Evolutionary conservation across 2,329 filamentous ascomycete genomes (phyloP), one percentile per base, ranked within the genome.

Genomic region (Colletotrichum eleusines): DNA sequence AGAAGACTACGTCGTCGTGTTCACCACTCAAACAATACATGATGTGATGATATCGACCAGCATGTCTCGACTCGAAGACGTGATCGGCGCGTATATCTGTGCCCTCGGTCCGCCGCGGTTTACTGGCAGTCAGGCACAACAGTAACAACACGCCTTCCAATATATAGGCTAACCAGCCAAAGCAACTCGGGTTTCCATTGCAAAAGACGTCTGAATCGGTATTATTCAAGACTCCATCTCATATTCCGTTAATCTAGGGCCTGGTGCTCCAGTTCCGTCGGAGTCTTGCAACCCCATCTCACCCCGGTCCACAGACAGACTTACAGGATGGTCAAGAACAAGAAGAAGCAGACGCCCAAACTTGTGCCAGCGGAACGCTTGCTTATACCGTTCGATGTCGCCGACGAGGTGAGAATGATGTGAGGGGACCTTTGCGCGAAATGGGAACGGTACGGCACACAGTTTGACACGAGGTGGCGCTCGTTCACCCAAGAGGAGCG

Each of bases 201-300:
- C 14, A 4, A 20, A 18, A 28, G 14, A 28, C 48, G 2, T 9
- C n/a, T 6, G 5, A 16, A 2, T 28, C 14, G 5, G 12, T 28
- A 16, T 26, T 23, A 1, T 1, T 14, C 23, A 9, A 51, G 14
- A 18, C 1, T 11, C 6, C 26, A 18, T 18, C 23, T 31, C 48
- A 1, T 18, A 7, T 2, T 18, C 14, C 14, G 16, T 28, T 20
- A 20, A 18, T 5, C 5, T 28, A 8, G 14, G n/a, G 5, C 23
- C 11, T 28, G n/a, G 18, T 5, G 11, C 2, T 20, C 2, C 7
- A 0, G 7, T 51, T 6, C n/a, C 3, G 6, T 2, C 6, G 6
- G 12, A 16, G 2, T 8, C 5, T 28, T 5, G 16, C 14, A 50
- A 16, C 8, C n/a, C 6, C 12, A 18, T 28, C 11, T 33, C 31